phyloP scores from a whole-genome alignment of 768 basidiomycete genomes.

The Pleurotus ostreatus region DNA sequence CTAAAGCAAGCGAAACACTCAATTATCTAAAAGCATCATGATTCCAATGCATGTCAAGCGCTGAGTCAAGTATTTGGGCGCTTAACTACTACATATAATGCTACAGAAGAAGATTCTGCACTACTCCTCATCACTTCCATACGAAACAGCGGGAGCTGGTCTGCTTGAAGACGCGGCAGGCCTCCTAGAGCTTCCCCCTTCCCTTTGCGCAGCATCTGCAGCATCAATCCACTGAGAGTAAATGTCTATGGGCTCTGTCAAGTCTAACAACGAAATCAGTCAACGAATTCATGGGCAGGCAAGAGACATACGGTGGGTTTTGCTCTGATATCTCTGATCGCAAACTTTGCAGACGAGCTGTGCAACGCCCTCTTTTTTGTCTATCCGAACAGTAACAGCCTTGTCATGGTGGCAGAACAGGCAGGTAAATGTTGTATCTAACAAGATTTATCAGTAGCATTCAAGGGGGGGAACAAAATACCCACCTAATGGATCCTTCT shows the following conservation, averaged over 20 bases:
- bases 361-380: constrained; percentile 81
- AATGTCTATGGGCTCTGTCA: constrained; percentile 85
- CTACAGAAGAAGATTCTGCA: constrained; percentile 2
- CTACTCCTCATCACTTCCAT: constrained; percentile 49
- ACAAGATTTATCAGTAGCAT: constrained; percentile 1
- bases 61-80: too few species aligned
- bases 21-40: too few species aligned
- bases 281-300: constrained; percentile 4
- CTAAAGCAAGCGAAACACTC: neutral
- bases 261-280: constrained; percentile 41
- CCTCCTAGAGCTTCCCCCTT: constrained; percentile 46
- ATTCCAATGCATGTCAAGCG: neutral
- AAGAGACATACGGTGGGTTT: constrained; percentile 64
- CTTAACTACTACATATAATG: too few species aligned
- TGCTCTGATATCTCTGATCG: constrained; percentile 84
- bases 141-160: constrained; percentile 38
- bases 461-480: neutral
- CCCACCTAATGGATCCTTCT: constrained; percentile 72
- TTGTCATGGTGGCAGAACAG: constrained; percentile 89
- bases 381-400: constrained; percentile 80
- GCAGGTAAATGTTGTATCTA: constrained; percentile 84
- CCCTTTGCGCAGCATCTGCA: constrained; percentile 75
- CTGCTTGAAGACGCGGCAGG: constrained; percentile 51
- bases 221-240: constrained; percentile 93
- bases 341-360: constrained; percentile 81